Evolutionary conservation across 768 basidiomycete genomes (phyloP).

Genomic region (Boletellus ananas): DNA sequence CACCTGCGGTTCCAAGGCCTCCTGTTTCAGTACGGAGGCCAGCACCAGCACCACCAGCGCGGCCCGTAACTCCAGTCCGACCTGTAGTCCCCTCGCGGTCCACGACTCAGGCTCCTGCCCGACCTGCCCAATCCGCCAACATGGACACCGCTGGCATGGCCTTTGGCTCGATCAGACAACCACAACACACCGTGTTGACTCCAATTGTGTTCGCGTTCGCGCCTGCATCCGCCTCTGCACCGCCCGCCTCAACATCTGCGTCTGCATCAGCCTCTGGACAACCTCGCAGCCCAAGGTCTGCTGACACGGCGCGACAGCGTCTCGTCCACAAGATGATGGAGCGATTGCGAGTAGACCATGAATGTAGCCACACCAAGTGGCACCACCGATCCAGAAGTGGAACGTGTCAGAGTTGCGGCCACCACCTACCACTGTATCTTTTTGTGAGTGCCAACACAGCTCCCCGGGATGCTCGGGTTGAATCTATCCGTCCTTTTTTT

Average conservation of each 20-base stretch:
- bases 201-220: background rate
- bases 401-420: conserved; percentile 44
- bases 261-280: conserved; percentile 1
- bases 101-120: too few species aligned
- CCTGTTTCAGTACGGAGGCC: background rate
- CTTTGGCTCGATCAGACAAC: background rate
- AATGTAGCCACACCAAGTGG: conserved; percentile 48
- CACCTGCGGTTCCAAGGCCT: background rate
- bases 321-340: conserved; percentile 34
- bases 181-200: background rate
- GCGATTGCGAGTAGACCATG: conserved; percentile 48
- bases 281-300: conserved; percentile 2
- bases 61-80: background rate
- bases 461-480: background rate
- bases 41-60: background rate
- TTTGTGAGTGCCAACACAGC: background rate
- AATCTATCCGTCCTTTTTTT: background rate
- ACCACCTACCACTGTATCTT: conserved; percentile 9
- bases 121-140: background rate
- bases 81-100: too few species aligned
- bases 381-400: conserved; percentile 40
- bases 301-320: conserved; percentile 8
- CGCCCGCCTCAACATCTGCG: background rate
- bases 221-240: background rate
- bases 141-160: background rate